Evolutionary conservation across 257 asterid genomes (phyloP).

Genomic region (Plantago ovata): DNA sequence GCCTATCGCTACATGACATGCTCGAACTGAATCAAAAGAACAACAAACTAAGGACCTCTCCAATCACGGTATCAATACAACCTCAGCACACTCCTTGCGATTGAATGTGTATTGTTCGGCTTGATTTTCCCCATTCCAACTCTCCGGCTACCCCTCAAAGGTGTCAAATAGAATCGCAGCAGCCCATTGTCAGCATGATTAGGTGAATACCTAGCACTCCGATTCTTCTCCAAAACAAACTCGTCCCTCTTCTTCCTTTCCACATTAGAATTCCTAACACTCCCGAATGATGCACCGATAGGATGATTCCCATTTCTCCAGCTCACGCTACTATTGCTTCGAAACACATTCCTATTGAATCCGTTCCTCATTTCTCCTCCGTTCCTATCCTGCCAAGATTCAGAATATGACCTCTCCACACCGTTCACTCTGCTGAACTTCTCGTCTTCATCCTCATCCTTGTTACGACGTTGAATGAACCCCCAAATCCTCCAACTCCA

Average conservation of each 20-base stretch:
- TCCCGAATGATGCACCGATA: constrained; percentile 50
- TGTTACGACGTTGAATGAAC: constrained; percentile 46
- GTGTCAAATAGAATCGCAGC: constrained; percentile 72
- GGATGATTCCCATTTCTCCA: constrained; percentile 52
- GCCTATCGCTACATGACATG: constrained; percentile 17
- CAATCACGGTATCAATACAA: constrained; percentile 44
- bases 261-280: constrained; percentile 41
- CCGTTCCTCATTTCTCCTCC: constrained; percentile 39
- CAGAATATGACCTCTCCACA: constrained; percentile 66
- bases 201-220: constrained; percentile 76
- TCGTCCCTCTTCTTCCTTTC: constrained; percentile 51
- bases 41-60: constrained; percentile 35
- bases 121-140: constrained; percentile 52
- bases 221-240: constrained; percentile 68
- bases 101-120: constrained; percentile 58
- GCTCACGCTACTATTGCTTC: constrained; percentile 83
- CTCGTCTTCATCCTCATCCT: constrained; percentile 52
- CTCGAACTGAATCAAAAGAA: constrained; percentile 19
- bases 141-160: constrained; percentile 69
- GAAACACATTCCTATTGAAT: constrained; percentile 39
- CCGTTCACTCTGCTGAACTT: constrained; percentile 51
- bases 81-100: constrained; percentile 56
- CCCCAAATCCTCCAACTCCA: constrained; percentile 78
- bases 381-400: constrained; percentile 65
- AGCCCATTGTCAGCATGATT: constrained; percentile 71